Evolutionary conservation across 768 basidiomycete species (phyloP), one percentile per base, ranked within the genome.

Genomic region (Coprinellus micaceus): DNA sequence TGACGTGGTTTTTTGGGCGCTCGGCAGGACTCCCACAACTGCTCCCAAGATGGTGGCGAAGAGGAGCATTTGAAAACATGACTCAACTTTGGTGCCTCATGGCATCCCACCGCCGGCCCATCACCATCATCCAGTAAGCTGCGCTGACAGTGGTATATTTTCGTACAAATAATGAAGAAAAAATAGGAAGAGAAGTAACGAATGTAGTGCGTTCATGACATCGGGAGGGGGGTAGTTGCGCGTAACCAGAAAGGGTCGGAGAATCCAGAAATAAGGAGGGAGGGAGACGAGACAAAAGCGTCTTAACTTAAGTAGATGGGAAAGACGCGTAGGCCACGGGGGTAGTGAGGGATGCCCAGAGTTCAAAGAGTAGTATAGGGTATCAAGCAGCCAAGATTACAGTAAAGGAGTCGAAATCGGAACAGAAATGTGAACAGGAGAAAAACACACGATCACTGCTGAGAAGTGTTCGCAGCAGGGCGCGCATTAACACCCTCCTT

Each of bases 401-500:
- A 49, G 9, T 28, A 49, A 37, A 37, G 17, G 11, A 17, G n/a
- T 19, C 3, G n/a, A 46, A 46, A 22, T 13, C 21, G 19, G 21
- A 28, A 30, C 25, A 30, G n/a, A 49, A 6, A 25, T 13, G 25
- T 25, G 19, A 19, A 46, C 44, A 13, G 13, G 15, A 24, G 19
- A 12, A 46, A n/a, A n/a, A n/a, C n/a, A n/a, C 36, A 9, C 51
- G 39, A 58, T 66, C 67, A 71, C 67, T 71, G 70, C 58, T 74
- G 72, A 53, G 67, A 57, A 49, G 5, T 49, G 1, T 28, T 28
- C 4, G 13, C 47, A 52, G 79, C 70, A 48, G 86, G 86, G 60
- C 83, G 81, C 69, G 84, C 82, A 71, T 83, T 87, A 58, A 93
- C 93, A 37, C 91, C 90, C 75, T 98, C 96, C 81, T 98, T 98